phyloP scores from a whole-genome alignment of 2,329 filamentous ascomycete species.

The Talaromyces albobiverticillius region DNA sequence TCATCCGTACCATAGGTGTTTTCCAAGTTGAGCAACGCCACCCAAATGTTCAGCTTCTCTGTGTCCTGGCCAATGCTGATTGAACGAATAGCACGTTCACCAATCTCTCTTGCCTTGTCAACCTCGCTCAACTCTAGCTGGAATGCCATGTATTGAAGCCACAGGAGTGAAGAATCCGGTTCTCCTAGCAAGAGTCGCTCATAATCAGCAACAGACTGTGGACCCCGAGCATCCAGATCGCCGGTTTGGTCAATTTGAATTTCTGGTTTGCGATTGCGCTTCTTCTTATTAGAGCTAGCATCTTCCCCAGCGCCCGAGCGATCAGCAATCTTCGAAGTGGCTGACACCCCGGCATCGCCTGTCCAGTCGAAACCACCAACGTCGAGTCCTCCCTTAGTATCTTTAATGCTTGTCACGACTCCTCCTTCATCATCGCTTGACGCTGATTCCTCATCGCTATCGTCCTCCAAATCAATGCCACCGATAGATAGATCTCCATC shows the following conservation, averaged over 20 bases:
- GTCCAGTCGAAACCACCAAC: conserved; percentile 86
- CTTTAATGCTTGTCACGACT: conserved; percentile 43
- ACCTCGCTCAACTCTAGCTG: conserved; percentile 90
- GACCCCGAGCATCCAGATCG: conserved; percentile 84
- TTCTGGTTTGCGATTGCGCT: conserved; percentile 71
- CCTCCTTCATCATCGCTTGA: conserved; percentile 46
- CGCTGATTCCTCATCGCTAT: conserved; percentile 40
- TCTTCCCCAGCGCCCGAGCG: conserved; percentile 52
- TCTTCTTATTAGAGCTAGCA: conserved; percentile 58
- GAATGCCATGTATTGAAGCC: conserved; percentile 99
- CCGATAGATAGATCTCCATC: conserved; percentile 37
- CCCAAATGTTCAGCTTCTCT: conserved; percentile 94
- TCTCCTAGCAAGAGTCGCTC: conserved; percentile 89
- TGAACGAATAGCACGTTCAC: conserved; percentile 82
- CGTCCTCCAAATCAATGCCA: conserved; percentile 45
- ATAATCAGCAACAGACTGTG: conserved; percentile 86
- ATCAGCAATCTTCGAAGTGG: conserved; percentile 50
- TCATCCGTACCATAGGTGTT: conserved; percentile 84
- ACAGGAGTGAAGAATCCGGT: conserved; percentile 87
- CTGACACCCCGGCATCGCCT: conserved; percentile 50
- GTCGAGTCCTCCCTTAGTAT: conserved; percentile 57
- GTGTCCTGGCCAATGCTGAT: conserved; percentile 89
- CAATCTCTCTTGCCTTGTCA: conserved; percentile 81
- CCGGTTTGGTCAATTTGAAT: conserved; percentile 86
- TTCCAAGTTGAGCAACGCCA: conserved; percentile 90